These are phyloP conservation scores for Phytophthora cryptogea DNA, from an alignment of 352 stramenopile genomes.

Conservation along the genomic window DNA sequence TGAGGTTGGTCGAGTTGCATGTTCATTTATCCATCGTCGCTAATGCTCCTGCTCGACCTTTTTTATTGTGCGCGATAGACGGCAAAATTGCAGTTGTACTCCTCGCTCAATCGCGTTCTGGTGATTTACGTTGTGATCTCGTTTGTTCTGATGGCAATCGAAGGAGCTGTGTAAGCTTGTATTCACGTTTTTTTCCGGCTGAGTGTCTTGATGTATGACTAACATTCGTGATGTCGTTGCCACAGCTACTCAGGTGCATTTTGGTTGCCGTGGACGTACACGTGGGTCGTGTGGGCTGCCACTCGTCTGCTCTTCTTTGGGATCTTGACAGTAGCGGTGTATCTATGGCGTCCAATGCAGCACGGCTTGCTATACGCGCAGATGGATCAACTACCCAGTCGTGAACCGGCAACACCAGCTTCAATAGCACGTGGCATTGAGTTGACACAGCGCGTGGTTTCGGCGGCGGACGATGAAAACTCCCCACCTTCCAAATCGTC, in stretches of 20 bases:
- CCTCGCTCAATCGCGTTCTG: conserved; percentile 57
- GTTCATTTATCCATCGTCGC: neutral
- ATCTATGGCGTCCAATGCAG: conserved; percentile 74
- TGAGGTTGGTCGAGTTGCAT: conserved; percentile 11
- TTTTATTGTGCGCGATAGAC: conserved; percentile 36
- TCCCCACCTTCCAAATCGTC: conserved; percentile 13
- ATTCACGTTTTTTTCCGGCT: neutral
- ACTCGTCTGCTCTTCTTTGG: conserved; percentile 75
- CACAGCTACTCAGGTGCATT: conserved; percentile 75
- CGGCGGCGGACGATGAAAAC: conserved; percentile 50
- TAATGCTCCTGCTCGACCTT: neutral
- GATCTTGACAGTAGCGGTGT: conserved; percentile 65
- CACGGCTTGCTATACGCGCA: conserved; percentile 72
- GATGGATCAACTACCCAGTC: conserved; percentile 82
- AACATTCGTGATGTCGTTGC: neutral
- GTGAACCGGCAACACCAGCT: conserved; percentile 55
- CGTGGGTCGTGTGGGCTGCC: conserved; percentile 81
- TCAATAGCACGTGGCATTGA: conserved; percentile 58
- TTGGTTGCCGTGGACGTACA: conserved; percentile 65
- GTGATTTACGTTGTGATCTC: conserved; percentile 66
- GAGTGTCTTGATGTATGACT: neutral
- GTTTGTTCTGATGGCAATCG: conserved; percentile 75
- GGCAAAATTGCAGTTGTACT: conserved; percentile 81
- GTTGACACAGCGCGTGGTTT: conserved; percentile 60
- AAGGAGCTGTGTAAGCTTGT: conserved; percentile 75